Evolutionary conservation across 306 rosid genomes (phyloP).

Genomic region (Rosa rugosa): DNA sequence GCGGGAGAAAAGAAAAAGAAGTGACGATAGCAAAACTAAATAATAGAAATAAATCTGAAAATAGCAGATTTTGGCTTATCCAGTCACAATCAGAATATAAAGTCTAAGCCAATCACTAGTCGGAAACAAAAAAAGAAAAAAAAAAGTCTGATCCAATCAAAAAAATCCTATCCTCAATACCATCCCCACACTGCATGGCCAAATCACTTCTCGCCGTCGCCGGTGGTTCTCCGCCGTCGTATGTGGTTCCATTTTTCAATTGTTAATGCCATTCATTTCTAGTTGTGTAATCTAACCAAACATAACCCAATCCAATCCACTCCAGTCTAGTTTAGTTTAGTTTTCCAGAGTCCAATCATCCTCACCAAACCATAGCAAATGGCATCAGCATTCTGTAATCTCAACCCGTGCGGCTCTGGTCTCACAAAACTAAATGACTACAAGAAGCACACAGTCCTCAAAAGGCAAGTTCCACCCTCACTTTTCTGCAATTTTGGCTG

Average conservation of each 20-base stretch:
- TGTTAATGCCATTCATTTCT: background rate
- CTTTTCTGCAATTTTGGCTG: background rate
- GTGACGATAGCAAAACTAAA: too few relatives aligned
- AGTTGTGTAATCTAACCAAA: background rate
- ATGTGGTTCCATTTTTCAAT: background rate
- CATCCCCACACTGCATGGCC: background rate
- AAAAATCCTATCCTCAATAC: too few relatives aligned
- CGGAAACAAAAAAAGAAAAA: too few relatives aligned
- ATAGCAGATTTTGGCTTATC: too few relatives aligned
- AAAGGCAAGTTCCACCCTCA: constrained; percentile 37
- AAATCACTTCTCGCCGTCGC: background rate
- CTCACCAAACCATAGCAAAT: constrained; percentile 17
- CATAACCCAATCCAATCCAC: background rate
- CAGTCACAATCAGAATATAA: too few relatives aligned
- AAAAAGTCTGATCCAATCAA: too few relatives aligned
- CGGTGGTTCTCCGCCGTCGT: background rate
- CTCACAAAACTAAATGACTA: constrained; percentile 27
- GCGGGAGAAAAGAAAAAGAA: too few relatives aligned
- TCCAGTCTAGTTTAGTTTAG: background rate
- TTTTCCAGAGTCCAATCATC: background rate
- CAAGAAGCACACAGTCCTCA: constrained; percentile 15
- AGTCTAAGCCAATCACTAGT: too few relatives aligned
- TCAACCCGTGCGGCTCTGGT: constrained; percentile 26
- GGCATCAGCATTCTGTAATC: constrained; percentile 47
- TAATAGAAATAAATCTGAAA: too few relatives aligned